Evolutionary conservation across 805 yeast genomes (phyloP).

Genomic region (Starmera quercuum): DNA sequence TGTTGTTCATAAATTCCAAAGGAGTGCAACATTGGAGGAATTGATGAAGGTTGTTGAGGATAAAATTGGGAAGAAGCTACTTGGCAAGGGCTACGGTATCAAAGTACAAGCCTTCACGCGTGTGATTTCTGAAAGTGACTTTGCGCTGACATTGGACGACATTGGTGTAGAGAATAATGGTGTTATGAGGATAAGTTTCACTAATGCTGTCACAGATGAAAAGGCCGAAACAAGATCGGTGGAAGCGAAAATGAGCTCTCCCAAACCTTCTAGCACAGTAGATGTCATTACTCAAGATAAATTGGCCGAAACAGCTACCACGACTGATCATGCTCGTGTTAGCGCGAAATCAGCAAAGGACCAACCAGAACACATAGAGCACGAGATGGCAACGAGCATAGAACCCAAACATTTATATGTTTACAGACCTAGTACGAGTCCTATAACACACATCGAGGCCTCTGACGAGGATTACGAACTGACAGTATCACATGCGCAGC

Average conservation of each 20-base stretch:
- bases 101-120: slow-evolving; percentile 15
- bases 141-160: slow-evolving; percentile 6
- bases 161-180: slow-evolving; percentile 18
- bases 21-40: slow-evolving; percentile 7
- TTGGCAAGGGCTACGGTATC: slow-evolving; percentile 9
- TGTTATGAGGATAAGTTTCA: slow-evolving; percentile 15
- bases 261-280: not conserved
- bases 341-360: slow-evolving; percentile 2
- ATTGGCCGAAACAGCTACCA: not conserved
- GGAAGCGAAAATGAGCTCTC: not conserved
- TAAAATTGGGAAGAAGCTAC: slow-evolving; percentile 8
- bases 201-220: not conserved
- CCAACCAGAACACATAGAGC: slow-evolving; percentile 5
- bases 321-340: not conserved
- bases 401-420: slow-evolving; percentile 14
- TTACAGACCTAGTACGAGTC: slow-evolving; percentile 10
- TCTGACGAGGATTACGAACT: slow-evolving; percentile 36
- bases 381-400: not conserved
- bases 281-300: not conserved
- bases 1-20: slow-evolving; percentile 17
- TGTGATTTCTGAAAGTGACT: slow-evolving; percentile 7
- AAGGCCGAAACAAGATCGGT: slow-evolving; percentile 1
- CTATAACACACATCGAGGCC: slow-evolving; percentile 14
- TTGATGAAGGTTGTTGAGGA: slow-evolving; percentile 12
- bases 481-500: slow-evolving; percentile 43